phyloP scores from a whole-genome alignment of 306 rosid genomes.

The Adenanthera pavonina region DNA sequence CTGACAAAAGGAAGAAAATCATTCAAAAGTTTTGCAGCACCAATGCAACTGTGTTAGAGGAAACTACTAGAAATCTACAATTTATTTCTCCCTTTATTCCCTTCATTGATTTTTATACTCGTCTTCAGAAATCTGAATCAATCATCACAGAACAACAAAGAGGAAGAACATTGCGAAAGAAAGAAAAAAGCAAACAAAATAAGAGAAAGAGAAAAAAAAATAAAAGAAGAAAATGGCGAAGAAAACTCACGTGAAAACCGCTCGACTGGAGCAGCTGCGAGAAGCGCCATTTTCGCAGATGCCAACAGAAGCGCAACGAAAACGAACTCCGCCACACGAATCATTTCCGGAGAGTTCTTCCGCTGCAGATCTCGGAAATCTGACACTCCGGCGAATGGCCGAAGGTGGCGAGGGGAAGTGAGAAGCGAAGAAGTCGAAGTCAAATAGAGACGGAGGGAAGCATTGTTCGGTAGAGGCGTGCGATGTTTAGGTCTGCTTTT shows the following conservation, averaged over 20 bases:
- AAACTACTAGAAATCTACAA: background rate
- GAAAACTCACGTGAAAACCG: slow-evolving; percentile 20
- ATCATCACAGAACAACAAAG: background rate
- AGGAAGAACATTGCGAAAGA: background rate
- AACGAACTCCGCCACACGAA: background rate
- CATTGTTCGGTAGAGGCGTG: background rate
- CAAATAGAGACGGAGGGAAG: background rate
- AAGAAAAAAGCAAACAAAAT: background rate
- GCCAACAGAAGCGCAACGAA: background rate
- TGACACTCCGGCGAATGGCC: too few species aligned
- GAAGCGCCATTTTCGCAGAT: background rate
- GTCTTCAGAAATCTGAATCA: background rate
- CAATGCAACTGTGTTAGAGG: background rate
- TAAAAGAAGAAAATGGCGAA: background rate
- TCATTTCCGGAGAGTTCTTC: background rate
- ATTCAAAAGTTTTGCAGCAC: background rate
- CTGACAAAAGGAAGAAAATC: background rate
- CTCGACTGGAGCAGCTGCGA: background rate
- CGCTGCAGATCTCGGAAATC: background rate
- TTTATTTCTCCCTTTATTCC: background rate
- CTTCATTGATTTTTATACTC: background rate
- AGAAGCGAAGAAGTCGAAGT: background rate
- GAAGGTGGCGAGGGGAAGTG: background rate
- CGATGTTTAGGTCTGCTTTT: background rate
- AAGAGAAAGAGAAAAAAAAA: background rate